Evolutionary conservation across 2,329 filamentous ascomycete species (phyloP).

Genomic region (Plectosphaerella sp.): DNA sequence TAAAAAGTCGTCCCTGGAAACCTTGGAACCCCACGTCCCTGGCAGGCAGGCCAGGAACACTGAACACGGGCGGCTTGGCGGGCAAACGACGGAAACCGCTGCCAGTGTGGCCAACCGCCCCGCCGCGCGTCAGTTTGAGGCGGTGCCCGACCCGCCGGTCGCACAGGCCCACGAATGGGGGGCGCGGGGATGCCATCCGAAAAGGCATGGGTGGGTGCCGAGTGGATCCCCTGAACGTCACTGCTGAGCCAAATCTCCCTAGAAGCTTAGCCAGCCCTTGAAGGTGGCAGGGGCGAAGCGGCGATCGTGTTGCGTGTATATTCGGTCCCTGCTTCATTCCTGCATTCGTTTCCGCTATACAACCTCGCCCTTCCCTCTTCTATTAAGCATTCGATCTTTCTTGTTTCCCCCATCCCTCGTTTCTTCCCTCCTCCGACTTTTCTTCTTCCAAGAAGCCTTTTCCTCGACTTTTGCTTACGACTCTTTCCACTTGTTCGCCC

Average conservation of each 20-base stretch:
- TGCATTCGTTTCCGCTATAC: too few relatives aligned
- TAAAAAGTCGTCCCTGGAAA: too few relatives aligned
- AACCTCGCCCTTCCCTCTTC: too few relatives aligned
- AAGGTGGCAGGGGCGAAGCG: not conserved
- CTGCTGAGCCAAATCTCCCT: not conserved
- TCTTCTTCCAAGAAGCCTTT: not conserved
- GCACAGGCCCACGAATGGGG: not conserved
- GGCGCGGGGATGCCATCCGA: not conserved
- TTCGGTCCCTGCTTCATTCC: too few relatives aligned
- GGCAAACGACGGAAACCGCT: too few relatives aligned
- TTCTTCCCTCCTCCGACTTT: not conserved
- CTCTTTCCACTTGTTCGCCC: not conserved
- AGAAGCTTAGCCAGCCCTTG: not conserved
- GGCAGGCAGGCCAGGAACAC: too few relatives aligned
- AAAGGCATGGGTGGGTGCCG: not conserved
- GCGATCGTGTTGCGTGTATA: not conserved
- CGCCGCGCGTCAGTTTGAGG: not conserved
- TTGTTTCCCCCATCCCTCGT: not conserved
- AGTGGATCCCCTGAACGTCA: not conserved
- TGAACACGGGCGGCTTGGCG: too few relatives aligned
- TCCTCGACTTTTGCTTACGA: not conserved
- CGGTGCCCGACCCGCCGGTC: not conserved
- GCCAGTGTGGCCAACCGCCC: not conserved
- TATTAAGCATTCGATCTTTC: too few relatives aligned
- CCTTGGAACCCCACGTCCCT: too few relatives aligned